These are phyloP conservation scores for Diaporthe humulicola DNA, from an alignment of 2,329 filamentous ascomycete species.

Conservation along the genomic window DNA sequence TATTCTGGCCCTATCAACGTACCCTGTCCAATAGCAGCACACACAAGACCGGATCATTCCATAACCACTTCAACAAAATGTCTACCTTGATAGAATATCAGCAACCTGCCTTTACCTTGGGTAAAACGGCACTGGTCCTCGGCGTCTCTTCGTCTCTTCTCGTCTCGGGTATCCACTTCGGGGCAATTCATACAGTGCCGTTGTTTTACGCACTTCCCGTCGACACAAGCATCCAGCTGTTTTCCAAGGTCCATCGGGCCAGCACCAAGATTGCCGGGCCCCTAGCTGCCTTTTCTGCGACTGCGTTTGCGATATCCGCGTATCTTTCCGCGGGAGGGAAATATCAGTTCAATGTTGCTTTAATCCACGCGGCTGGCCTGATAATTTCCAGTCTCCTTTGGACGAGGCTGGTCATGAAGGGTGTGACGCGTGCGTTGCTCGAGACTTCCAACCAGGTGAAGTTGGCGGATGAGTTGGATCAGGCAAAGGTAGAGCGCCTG, in stretches of 20 bases:
- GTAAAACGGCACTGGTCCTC: neutral
- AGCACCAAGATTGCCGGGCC: conserved; percentile 13
- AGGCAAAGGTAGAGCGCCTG: neutral
- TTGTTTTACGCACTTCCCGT: neutral
- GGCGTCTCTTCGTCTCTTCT: conserved; percentile 22
- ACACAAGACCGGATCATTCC: neutral
- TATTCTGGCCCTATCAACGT: neutral
- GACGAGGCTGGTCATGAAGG: conserved; percentile 15
- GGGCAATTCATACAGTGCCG: conserved; percentile 11
- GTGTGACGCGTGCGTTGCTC: neutral
- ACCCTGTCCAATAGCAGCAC: neutral
- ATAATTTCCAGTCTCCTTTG: conserved; percentile 2
- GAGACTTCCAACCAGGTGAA: neutral
- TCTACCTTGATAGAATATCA: neutral
- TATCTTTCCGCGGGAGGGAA: neutral
- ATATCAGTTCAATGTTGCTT: neutral
- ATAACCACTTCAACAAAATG: neutral
- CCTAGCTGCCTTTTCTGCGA: neutral
- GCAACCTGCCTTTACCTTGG: neutral
- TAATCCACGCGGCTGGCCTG: neutral
- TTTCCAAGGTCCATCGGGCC: neutral
- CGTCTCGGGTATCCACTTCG: conserved; percentile 21
- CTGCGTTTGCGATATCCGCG: neutral
- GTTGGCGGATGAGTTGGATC: neutral
- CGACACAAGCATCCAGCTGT: conserved; percentile 7